These are phyloP conservation scores for Suillus discolor DNA, from an alignment of 768 basidiomycete genomes.

Conservation along the genomic window DNA sequence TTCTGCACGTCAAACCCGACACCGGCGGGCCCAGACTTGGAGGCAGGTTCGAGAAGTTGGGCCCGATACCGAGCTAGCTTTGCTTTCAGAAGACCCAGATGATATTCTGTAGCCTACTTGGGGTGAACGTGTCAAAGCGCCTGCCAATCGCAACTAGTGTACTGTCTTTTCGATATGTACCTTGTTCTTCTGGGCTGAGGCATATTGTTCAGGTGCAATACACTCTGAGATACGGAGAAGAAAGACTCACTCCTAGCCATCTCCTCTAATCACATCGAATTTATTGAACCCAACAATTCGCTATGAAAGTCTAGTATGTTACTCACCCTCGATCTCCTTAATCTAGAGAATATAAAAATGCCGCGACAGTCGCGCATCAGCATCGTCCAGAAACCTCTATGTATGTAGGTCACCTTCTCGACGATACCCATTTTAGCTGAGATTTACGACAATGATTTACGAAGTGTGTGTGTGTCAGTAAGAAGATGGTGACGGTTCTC, in stretches of 20 bases:
- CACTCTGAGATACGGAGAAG: background rate
- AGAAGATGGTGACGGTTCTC: background rate
- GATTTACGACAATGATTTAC: background rate
- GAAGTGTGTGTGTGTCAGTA: background rate
- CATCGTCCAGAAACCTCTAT: background rate
- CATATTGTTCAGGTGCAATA: slow-evolving; percentile 7
- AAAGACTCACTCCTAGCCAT: slow-evolving; percentile 87
- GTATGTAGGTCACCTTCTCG: slow-evolving; percentile 70
- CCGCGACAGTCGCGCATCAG: slow-evolving; percentile 10
- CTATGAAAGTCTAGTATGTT: background rate
- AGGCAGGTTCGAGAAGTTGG: slow-evolving; percentile 88
- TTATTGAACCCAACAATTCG: slow-evolving; percentile 7
- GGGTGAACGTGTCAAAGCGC: slow-evolving; percentile 15
- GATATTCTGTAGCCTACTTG: slow-evolving; percentile 86
- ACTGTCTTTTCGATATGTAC: slow-evolving; percentile 38
- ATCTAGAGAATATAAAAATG: slow-evolving; percentile 53
- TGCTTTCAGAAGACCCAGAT: slow-evolving; percentile 91
- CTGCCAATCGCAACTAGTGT: slow-evolving; percentile 1
- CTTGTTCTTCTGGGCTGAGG: slow-evolving; percentile 92
- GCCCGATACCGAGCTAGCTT: slow-evolving; percentile 94
- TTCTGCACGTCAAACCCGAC: slow-evolving; percentile 90
- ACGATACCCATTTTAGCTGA: slow-evolving; percentile 81
- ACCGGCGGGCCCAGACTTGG: slow-evolving; percentile 80
- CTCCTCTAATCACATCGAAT: slow-evolving; percentile 62
- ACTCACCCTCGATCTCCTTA: slow-evolving; percentile 92